phyloP scores from a whole-genome alignment of 2,329 filamentous ascomycete species.

The Clonostachys rhizophaga region DNA sequence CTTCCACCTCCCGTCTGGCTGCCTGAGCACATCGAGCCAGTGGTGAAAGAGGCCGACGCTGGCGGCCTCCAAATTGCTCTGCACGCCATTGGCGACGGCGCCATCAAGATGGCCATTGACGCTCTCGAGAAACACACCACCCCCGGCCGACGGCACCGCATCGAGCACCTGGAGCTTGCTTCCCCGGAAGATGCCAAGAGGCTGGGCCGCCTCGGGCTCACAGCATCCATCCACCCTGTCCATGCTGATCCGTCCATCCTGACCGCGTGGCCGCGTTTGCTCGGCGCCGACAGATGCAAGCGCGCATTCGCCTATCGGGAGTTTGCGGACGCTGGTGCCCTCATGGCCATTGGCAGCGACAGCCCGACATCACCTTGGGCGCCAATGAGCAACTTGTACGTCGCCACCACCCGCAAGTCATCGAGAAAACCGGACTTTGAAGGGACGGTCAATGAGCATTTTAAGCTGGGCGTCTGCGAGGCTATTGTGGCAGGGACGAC shows the following conservation, averaged over 20 bases:
- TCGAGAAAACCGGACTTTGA: constrained; percentile 37
- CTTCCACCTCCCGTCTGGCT: constrained; percentile 48
- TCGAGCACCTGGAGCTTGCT: constrained; percentile 60
- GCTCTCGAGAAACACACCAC: constrained; percentile 34
- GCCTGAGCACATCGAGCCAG: constrained; percentile 41
- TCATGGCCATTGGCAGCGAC: constrained; percentile 50
- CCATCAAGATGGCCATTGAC: constrained; percentile 51
- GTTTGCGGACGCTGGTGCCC: constrained; percentile 46
- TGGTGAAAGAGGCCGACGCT: constrained; percentile 45
- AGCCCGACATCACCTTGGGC: constrained; percentile 51
- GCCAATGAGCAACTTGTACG: constrained; percentile 48
- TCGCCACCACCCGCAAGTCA: constrained; percentile 48
- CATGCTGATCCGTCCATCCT: constrained; percentile 56
- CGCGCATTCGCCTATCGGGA: constrained; percentile 59
- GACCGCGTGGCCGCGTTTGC: constrained; percentile 50
- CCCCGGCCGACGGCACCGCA: constrained; percentile 47
- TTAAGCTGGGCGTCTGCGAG: constrained; percentile 43
- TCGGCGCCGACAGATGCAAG: constrained; percentile 45
- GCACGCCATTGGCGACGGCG: constrained; percentile 59
- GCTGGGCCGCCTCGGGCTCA: constrained; percentile 52
- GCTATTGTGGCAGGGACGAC: constrained; percentile 44
- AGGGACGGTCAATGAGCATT: constrained; percentile 43
- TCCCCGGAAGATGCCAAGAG: constrained; percentile 47
- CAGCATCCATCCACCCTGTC: constrained; percentile 51
- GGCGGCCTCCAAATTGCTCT: constrained; percentile 54